Evolutionary conservation across 129 eudicot species (phyloP).

Genomic region (Tagetes patula): DNA sequence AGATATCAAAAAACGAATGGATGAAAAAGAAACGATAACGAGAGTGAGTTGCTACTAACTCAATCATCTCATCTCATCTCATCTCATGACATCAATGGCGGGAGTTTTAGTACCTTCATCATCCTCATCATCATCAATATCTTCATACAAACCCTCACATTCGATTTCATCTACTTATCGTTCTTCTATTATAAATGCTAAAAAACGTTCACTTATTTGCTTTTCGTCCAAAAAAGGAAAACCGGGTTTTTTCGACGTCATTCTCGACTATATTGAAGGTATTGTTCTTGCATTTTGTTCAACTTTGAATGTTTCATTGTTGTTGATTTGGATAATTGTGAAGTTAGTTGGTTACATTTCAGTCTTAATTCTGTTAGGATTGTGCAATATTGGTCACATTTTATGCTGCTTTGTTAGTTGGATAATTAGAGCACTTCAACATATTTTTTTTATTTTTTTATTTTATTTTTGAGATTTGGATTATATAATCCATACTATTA

Average conservation of each 20-base stretch:
- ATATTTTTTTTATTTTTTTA: no score
- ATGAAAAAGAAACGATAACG: conserved; percentile 21
- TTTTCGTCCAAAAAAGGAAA: conserved; percentile 70
- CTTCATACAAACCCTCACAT: conserved; percentile 34
- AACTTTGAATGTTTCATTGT: background rate
- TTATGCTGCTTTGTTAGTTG: background rate
- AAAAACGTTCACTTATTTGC: conserved; percentile 41
- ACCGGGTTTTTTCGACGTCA: conserved; percentile 69
- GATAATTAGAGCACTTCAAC: background rate
- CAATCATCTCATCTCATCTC: background rate
- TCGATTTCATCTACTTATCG: conserved; percentile 1
- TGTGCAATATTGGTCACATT: background rate
- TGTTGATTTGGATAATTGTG: conserved; percentile 5
- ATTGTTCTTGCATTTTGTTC: conserved; percentile 8
- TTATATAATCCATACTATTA: no score
- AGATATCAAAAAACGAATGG: conserved; percentile 41
- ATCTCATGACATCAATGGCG: conserved; percentile 40
- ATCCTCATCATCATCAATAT: conserved; percentile 31
- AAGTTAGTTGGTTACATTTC: background rate
- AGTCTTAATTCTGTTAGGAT: conserved; percentile 1
- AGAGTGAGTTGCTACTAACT: background rate
- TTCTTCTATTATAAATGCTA: conserved; percentile 1
- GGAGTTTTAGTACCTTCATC: conserved; percentile 20
- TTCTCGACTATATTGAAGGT: conserved; percentile 99
- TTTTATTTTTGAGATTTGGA: no score